These are phyloP conservation scores for Acorus gramineus DNA, from an alignment of 106 monocot genomes.

Conservation along the genomic window DNA sequence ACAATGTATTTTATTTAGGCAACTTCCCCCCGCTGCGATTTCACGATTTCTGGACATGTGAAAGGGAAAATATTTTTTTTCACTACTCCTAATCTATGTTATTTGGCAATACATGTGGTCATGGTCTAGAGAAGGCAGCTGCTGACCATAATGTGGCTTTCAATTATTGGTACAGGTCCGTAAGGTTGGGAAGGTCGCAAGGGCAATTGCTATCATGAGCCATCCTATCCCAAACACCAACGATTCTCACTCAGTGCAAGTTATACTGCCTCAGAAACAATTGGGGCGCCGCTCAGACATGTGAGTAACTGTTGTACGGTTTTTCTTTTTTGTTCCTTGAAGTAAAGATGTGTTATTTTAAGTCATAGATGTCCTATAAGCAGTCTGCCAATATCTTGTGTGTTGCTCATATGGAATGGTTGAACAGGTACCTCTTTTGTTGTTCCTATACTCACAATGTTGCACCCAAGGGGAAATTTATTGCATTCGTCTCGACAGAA, in stretches of 20 bases:
- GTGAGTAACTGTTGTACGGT: constrained; percentile 25
- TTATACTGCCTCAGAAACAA: constrained; percentile 93
- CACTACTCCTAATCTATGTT: no score
- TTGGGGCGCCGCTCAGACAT: constrained; percentile 90
- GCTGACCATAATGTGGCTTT: no score
- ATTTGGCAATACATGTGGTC: no score
- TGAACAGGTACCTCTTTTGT: constrained; percentile 87
- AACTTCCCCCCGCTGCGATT: no score
- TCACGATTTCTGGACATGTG: no score
- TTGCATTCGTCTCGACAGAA: constrained; percentile 88
- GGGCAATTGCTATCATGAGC: constrained; percentile 98
- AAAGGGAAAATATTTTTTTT: no score
- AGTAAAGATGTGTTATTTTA: no score
- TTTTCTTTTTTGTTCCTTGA: background rate
- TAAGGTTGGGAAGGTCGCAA: constrained; percentile 86
- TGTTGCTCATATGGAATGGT: constrained; percentile 1
- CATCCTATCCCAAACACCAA: constrained; percentile 87
- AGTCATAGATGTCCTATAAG: no score
- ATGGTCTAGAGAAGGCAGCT: no score
- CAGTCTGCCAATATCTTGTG: no score
- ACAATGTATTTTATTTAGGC: no score
- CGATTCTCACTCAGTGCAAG: constrained; percentile 81
- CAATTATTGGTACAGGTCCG: constrained; percentile 32
- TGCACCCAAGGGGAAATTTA: constrained; percentile 91
- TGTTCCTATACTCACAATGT: constrained; percentile 91